Evolutionary conservation across 1,284 basidiomycete species (phyloP).

Genomic region (Ceratobasidium papillatum): DNA sequence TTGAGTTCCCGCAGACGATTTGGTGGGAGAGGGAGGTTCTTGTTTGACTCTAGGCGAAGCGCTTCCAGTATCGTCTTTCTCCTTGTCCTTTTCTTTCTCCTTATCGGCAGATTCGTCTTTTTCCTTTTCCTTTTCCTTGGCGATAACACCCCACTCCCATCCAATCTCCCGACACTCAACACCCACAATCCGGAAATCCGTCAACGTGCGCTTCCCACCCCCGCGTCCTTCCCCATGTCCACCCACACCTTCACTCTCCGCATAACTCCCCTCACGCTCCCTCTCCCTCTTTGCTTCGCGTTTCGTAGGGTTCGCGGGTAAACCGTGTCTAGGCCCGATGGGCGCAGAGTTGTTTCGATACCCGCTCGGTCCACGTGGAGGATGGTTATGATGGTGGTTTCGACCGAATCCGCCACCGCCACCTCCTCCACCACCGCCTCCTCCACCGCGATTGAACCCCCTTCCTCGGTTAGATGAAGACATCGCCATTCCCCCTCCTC

Average conservation of each 20-base stretch:
- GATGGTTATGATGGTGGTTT: not conserved
- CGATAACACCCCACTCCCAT: constrained; percentile 73
- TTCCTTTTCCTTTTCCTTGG: constrained; percentile 39
- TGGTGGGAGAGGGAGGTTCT: constrained; percentile 5
- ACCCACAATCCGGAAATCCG: constrained; percentile 94
- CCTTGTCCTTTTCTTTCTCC: constrained; percentile 49
- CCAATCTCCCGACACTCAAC: constrained; percentile 49
- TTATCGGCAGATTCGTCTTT: not conserved
- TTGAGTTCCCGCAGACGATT: not conserved
- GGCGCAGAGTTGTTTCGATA: constrained; percentile 17
- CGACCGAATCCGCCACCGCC: not conserved
- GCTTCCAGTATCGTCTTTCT: constrained; percentile 45
- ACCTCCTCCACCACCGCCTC: not conserved
- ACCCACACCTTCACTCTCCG: constrained; percentile 45
- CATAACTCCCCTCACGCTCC: constrained; percentile 47
- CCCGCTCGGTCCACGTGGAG: constrained; percentile 31
- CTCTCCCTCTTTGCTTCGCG: constrained; percentile 37
- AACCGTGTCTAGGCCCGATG: constrained; percentile 35
- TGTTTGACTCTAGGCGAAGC: constrained; percentile 40
- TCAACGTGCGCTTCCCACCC: constrained; percentile 78
- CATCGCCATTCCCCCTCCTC: constrained; percentile 53
- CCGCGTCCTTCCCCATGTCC: constrained; percentile 39
- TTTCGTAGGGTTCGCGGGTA: constrained; percentile 48
- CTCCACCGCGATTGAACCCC: constrained; percentile 12
- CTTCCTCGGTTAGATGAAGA: constrained; percentile 7